Percentiles rank a stretch among this genome's conserved stretches.
These are phyloP conservation scores for Umbelopsis sp. DNA, from an alignment of 192 early-diverging fungal genomes.

Conservation along the genomic window DNA sequence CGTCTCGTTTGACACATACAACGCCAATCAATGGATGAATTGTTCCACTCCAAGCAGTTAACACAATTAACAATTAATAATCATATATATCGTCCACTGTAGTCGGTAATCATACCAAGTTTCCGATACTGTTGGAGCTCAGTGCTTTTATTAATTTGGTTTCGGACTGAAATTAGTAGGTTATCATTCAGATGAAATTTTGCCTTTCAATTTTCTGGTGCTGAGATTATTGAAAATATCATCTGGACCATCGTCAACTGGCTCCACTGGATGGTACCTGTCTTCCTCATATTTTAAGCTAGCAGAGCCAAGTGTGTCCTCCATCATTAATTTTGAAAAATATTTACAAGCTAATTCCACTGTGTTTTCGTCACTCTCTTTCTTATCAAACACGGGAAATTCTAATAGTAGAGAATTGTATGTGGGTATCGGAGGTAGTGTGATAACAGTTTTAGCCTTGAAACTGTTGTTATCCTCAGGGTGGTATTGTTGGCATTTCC, in stretches of 20 bases:
- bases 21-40: too few relatives aligned
- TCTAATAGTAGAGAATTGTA: background rate
- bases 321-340: conserved; percentile 14
- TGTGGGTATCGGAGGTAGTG: background rate
- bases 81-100: too few relatives aligned
- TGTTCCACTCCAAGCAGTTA: too few relatives aligned
- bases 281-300: background rate
- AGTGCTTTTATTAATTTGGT: background rate
- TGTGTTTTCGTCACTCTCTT: background rate
- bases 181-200: background rate
- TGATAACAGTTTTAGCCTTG: background rate
- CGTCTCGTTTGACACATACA: too few relatives aligned
- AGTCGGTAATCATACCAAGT: too few relatives aligned
- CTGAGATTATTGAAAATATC: background rate
- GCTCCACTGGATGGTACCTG: background rate
- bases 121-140: too few relatives aligned
- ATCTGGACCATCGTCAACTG: background rate
- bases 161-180: background rate
- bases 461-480: background rate
- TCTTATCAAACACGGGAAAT: background rate
- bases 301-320: background rate
- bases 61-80: too few relatives aligned
- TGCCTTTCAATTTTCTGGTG: background rate
- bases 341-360: background rate
- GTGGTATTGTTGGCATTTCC: conserved; percentile 15